Evolutionary conservation across 2,329 filamentous ascomycete species (phyloP).

Genomic region (Dactylonectria estremocensis): DNA sequence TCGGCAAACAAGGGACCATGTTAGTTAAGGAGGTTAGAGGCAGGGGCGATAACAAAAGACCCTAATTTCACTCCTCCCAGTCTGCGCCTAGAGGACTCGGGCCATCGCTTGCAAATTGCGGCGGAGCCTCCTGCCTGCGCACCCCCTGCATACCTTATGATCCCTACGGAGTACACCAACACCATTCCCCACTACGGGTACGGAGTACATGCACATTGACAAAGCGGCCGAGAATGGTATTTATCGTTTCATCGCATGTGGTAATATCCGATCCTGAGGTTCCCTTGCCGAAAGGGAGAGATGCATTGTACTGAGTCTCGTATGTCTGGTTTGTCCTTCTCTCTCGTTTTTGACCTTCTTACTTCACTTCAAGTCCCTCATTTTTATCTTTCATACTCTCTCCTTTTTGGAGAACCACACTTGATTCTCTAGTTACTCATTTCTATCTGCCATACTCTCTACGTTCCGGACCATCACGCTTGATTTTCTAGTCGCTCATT

Average conservation of each 20-base stretch:
- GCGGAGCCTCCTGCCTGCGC: not conserved
- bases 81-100: not conserved
- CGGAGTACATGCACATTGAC: constrained; percentile 4
- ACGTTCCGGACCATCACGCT: no score
- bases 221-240: constrained; percentile 3
- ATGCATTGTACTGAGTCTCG: constrained; percentile 9
- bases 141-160: constrained; percentile 1
- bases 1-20: not conserved
- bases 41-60: not conserved
- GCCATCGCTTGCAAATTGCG: constrained; percentile 7
- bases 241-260: constrained; percentile 13
- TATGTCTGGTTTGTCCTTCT: not conserved
- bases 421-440: constrained; percentile 9
- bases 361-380: constrained; percentile 10
- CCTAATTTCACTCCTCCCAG: constrained; percentile 1
- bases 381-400: constrained; percentile 6
- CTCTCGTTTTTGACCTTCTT: not conserved
- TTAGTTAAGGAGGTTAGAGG: not conserved
- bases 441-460: constrained; percentile 9
- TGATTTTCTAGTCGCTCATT: no score
- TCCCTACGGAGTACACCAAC: constrained; percentile 3
- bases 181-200: not conserved
- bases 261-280: not conserved
- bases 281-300: constrained; percentile 9
- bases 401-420: constrained; percentile 1